Conservation (phyloP, 306 rosid species). For the Oemleria cerasiformis region DNA sequence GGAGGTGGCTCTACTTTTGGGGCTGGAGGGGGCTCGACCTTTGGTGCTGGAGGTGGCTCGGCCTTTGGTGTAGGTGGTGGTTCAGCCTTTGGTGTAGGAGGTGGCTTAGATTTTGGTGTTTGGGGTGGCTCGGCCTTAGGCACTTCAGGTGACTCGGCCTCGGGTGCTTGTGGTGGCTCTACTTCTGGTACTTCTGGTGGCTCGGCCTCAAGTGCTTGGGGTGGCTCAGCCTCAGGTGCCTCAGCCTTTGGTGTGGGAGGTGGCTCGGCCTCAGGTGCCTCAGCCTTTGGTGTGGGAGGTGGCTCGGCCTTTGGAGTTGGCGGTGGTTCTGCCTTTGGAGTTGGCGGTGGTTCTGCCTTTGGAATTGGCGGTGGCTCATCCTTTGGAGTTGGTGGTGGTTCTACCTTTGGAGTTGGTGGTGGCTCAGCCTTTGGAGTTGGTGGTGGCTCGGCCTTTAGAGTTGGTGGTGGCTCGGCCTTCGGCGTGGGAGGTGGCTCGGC, state of each 20-base stretch:
- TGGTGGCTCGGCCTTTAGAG: background rate
- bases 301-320: background rate
- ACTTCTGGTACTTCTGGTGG: background rate
- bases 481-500: background rate
- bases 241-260: accelerated
- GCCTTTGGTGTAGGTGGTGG: background rate
- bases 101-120: background rate
- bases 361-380: background rate
- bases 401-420: no score
- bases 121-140: background rate
- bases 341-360: background rate
- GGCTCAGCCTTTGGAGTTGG: slow-evolving; percentile 2
- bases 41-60: background rate
- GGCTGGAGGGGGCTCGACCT: background rate
- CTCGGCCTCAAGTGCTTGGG: background rate
- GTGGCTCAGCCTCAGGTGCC: background rate
- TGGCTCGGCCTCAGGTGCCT: no score
- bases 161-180: accelerated
- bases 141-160: accelerated
- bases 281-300: background rate
- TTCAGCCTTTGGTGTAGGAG: background rate
- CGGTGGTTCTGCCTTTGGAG: background rate
- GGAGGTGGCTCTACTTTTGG: background rate
- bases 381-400: background rate
- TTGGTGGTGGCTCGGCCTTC: background rate